Percentiles rank a stretch among this genome's conserved stretches.
These are phyloP conservation scores for Penicillium sp. DNA, from an alignment of 2,329 filamentous ascomycete genomes.

Conservation along the genomic window DNA sequence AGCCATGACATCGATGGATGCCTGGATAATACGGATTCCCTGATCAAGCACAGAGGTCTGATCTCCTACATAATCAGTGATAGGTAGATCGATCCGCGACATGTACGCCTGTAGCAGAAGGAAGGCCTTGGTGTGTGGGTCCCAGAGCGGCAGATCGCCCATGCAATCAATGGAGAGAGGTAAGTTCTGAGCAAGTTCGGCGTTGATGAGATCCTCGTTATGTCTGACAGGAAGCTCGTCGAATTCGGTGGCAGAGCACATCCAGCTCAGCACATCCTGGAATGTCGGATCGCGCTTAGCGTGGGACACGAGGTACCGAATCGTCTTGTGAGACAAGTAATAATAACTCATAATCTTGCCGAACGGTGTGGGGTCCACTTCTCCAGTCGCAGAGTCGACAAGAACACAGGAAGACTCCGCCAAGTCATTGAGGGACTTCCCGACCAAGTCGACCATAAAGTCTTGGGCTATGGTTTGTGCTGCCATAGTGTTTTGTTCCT, in stretches of 20 bases:
- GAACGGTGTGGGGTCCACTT: constrained; percentile 84
- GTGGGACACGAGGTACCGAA: constrained; percentile 77
- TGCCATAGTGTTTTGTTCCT: constrained; percentile 84
- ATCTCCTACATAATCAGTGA: constrained; percentile 96
- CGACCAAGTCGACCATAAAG: constrained; percentile 91
- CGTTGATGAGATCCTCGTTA: constrained; percentile 97
- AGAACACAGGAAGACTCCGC: constrained; percentile 81
- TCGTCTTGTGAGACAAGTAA: constrained; percentile 93
- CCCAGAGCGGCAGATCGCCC: constrained; percentile 84
- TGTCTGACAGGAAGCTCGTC: constrained; percentile 96
- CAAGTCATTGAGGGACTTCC: constrained; percentile 79
- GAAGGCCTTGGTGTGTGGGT: constrained; percentile 96
- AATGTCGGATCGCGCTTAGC: constrained; percentile 77
- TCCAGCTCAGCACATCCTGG: constrained; percentile 83
- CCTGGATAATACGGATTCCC: constrained; percentile 94
- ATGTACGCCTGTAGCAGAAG: constrained; percentile 93
- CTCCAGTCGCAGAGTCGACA: constrained; percentile 75
- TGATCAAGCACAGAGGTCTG: constrained; percentile 88
- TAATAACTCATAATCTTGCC: constrained; percentile 99
- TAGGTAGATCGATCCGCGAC: constrained; percentile 87
- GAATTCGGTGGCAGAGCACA: constrained; percentile 91
- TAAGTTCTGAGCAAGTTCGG: constrained; percentile 79
- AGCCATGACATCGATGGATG: constrained; percentile 87
- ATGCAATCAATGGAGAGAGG: constrained; percentile 66
- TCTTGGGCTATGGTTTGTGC: constrained; percentile 89